Base-by-base conservation (phyloP, 2,329 filamentous ascomycete genomes). In the Diplodia seriata region DNA sequence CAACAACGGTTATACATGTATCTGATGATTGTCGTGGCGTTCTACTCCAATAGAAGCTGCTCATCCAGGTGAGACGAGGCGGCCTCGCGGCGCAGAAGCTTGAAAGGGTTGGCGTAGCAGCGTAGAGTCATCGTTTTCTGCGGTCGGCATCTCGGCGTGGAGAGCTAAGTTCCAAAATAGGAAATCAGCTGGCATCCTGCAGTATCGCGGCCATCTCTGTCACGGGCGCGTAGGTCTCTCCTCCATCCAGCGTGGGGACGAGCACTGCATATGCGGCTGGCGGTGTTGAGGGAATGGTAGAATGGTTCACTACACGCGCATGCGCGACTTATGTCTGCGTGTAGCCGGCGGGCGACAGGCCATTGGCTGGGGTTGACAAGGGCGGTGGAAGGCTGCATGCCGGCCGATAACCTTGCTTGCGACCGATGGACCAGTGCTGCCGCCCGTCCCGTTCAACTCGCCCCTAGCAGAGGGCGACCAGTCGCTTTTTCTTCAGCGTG, bases 321-420 rank as follows among this genome's bases (percentile, higher is more conserved):
- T 67, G 64, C 64, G 64, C 54, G 64, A 59, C 54, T 59, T 66
- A 53, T 53, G 43, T 31, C 36, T 66, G 40, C 29, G 43, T 67
- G 29, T 31, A 55, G 51, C 63, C 23, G 33, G 51, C 63, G 23
- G 47, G 49, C 50, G 18, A 23, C 31, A 15, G 14, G n/a, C 29
- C 14, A 66, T 66, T 66, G 63, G 63, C 50, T 47, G 38, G 26
- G n/a, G 31, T 9, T 14, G 18, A 49, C 63, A 66, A 33, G 63
- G 50, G 53, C 40, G 29, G 40, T n/a, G 59, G 59, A 20, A 23
- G 36, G 59, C 59, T 63, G 59, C 59, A 63, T 63, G 59, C 59
- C 29, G 59, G 47, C 18, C 47, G 43, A 63, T 63, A 51, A 26
- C 59, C 59, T 51, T 63, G 59, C 43, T 51, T 63, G 59, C 59